phyloP scores from a whole-genome alignment of 2,329 filamentous ascomycete species.

The Paracamarosporium sp. region DNA sequence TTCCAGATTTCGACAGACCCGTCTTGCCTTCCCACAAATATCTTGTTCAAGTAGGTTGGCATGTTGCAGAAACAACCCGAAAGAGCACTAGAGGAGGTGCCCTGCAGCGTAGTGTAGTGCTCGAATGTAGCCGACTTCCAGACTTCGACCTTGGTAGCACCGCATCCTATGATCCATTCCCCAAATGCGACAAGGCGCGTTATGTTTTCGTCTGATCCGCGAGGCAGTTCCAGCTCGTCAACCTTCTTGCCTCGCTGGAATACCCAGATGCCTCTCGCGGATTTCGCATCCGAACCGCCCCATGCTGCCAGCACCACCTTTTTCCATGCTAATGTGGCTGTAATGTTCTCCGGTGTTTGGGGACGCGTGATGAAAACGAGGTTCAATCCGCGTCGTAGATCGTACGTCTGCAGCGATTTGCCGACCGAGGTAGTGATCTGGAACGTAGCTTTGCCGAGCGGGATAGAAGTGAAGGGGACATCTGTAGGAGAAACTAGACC shows the following conservation, averaged over 20 bases:
- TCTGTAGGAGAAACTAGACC: constrained; percentile 89
- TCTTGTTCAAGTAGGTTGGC: constrained; percentile 95
- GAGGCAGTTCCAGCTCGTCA: constrained; percentile 73
- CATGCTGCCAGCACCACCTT: constrained; percentile 89
- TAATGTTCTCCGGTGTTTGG: constrained; percentile 85
- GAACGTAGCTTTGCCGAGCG: constrained; percentile 91
- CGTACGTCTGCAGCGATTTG: constrained; percentile 91
- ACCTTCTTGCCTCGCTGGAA: constrained; percentile 90
- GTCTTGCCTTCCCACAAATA: constrained; percentile 86
- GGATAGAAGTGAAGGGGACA: constrained; percentile 88
- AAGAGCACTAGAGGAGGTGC: constrained; percentile 69
- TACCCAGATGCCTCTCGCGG: constrained; percentile 78
- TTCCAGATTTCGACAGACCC: constrained; percentile 98
- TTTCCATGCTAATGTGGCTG: constrained; percentile 86
- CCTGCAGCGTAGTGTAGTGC: constrained; percentile 83
- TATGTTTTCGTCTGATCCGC: constrained; percentile 72
- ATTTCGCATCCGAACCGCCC: constrained; percentile 66
- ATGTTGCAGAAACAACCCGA: constrained; percentile 83
- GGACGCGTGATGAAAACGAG: constrained; percentile 93
- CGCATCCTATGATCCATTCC: constrained; percentile 86
- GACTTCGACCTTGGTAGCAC: constrained; percentile 77
- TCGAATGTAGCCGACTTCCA: constrained; percentile 86
- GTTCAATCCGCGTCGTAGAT: constrained; percentile 86
- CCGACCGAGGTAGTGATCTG: constrained; percentile 97
- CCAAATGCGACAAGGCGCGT: constrained; percentile 83